Percentiles rank a stretch among this genome's conserved stretches.
phyloP scores from a whole-genome alignment of 805 yeast genomes.

The Schizosaccharomyces octosporus region DNA sequence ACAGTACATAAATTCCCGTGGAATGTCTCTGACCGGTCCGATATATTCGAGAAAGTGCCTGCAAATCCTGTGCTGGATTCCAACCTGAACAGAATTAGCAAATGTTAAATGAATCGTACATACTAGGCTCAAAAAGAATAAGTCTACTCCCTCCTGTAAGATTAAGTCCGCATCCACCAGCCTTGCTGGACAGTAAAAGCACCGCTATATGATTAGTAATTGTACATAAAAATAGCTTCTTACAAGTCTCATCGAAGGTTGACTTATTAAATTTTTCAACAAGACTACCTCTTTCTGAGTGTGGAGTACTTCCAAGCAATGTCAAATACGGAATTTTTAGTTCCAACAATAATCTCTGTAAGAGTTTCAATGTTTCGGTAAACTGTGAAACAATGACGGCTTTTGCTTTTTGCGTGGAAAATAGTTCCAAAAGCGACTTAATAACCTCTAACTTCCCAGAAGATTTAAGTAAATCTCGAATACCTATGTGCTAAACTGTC shows the following conservation, averaged over 20 bases:
- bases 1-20: slow-evolving; percentile 55
- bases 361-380: slow-evolving; percentile 61
- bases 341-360: slow-evolving; percentile 31
- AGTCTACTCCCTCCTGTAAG: slow-evolving; percentile 73
- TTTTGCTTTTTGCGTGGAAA: slow-evolving; percentile 21
- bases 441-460: not conserved
- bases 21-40: slow-evolving; percentile 74
- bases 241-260: slow-evolving; percentile 20
- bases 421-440: not conserved
- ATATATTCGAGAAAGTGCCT: slow-evolving; percentile 87
- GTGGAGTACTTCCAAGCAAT: slow-evolving; percentile 66
- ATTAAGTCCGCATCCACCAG: slow-evolving; percentile 78
- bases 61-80: slow-evolving; percentile 84
- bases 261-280: slow-evolving; percentile 45
- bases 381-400: slow-evolving; percentile 72
- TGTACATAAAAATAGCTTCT: slow-evolving; percentile 8
- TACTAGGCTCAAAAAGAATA: slow-evolving; percentile 48
- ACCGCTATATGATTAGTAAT: not conserved
- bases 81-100: slow-evolving; percentile 31
- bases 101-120: not conserved
- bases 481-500: not conserved
- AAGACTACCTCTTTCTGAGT: slow-evolving; percentile 33
- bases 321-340: slow-evolving; percentile 30
- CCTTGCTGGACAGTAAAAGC: slow-evolving; percentile 61
- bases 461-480: not conserved